Evolutionary conservation across 176 grass and related monocot species (phyloP), one percentile per base, ranked within the genome.

Genomic region (Oryza brachyantha): DNA sequence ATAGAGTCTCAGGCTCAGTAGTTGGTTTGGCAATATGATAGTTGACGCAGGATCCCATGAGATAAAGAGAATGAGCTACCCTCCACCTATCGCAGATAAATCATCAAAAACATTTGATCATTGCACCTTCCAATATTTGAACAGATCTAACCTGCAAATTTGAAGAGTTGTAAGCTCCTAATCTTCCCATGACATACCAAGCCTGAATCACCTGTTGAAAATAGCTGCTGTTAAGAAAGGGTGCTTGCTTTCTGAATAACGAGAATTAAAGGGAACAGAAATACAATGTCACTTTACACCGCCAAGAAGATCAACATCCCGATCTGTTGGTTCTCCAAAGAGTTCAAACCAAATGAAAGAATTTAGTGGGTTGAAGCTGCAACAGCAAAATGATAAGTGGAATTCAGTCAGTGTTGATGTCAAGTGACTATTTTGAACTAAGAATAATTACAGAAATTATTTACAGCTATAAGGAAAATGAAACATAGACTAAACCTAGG

Each of bases 171-270:
- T 86, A 92, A 84, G 89, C 87, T 73, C 94, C 94, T 75, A 94
- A 74, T 10, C 94, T 93, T 81, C 94, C 94, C 91, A 97, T 90
- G 69, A 94, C 94, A 70, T 97, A 94, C 94, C 91, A 97, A 82
- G 94, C 88, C 35, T 97, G 91, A 80, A 97, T 90, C 28, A 90
- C 89, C 94, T 97, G 87, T 19, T 41, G 38, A 84, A 37, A 67
- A 54, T 16, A 43, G 7, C 46, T 0, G 1, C 37, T 24, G 17
- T 81, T 60, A 84, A 50, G 43, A 86, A 8, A 69, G 11, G 16
- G n/a, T 58, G 41, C 16, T 5, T 21, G 74, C 75, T 79, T 73
- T 67, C 60, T 68, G 38, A 41, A 54, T 28, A 43, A 72, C 0
- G 13, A 81, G 27, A 80, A 83, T 79, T 8, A 50, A 75, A 60